Conservation (phyloP, 352 stramenopile genomes). For the Bremia lactucae region DNA sequence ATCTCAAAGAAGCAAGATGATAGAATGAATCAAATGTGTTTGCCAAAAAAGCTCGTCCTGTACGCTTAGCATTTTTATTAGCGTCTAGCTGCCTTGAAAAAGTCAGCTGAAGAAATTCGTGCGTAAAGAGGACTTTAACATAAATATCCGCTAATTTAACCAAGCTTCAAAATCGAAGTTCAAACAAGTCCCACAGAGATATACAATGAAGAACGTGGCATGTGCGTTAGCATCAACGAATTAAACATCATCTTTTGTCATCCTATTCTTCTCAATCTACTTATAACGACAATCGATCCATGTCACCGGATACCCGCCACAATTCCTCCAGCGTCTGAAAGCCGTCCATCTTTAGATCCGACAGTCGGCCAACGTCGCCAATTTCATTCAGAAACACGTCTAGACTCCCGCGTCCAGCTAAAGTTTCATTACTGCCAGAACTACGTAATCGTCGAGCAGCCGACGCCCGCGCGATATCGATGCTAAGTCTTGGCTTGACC, state of each 20-base stretch:
- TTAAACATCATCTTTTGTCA: constrained; percentile 14
- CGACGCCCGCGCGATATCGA: constrained; percentile 65
- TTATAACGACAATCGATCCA: constrained; percentile 76
- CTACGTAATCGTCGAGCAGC: constrained; percentile 56
- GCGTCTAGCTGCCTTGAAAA: too few relatives aligned
- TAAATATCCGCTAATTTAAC: too few relatives aligned
- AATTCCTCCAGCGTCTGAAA: constrained; percentile 75
- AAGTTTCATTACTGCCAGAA: constrained; percentile 35
- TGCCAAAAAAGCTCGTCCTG: too few relatives aligned
- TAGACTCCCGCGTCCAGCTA: constrained; percentile 46
- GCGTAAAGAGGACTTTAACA: too few relatives aligned
- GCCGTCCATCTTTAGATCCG: constrained; percentile 80
- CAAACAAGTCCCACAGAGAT: too few relatives aligned
- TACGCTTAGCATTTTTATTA: too few relatives aligned
- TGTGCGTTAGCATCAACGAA: too few relatives aligned
- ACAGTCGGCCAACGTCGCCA: constrained; percentile 65
- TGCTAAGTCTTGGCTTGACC: constrained; percentile 60
- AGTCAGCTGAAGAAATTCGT: too few relatives aligned
- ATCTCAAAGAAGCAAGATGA: too few relatives aligned
- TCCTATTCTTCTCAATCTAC: constrained; percentile 6
- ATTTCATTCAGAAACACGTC: constrained; percentile 78
- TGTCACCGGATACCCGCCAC: constrained; percentile 78
- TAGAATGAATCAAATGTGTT: too few relatives aligned
- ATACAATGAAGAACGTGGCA: too few relatives aligned
- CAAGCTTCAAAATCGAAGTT: too few relatives aligned